phyloP scores from a whole-genome alignment of 176 grass and related monocot species.

The barley (Hordeum vulgare) region DNA sequence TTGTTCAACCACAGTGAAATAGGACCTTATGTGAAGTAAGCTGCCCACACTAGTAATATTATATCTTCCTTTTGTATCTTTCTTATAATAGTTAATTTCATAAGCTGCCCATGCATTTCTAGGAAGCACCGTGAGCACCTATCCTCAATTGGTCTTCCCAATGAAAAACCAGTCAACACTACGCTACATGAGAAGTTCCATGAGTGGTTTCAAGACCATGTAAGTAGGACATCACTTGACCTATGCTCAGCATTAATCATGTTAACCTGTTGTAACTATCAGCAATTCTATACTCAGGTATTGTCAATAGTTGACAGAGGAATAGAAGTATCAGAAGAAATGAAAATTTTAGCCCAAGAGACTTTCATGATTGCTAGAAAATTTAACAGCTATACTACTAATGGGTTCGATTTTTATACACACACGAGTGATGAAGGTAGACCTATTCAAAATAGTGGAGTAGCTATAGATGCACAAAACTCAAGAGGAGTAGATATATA shows the following conservation, averaged over 20 bases:
- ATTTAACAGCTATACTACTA: too few relatives aligned
- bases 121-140: not conserved
- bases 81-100: not conserved
- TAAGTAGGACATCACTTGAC: not conserved
- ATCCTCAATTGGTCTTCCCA: not conserved
- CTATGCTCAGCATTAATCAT: not conserved
- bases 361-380: too few relatives aligned
- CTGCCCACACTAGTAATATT: too few relatives aligned
- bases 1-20: not conserved
- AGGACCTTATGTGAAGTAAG: not conserved
- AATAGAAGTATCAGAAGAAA: too few relatives aligned
- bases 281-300: too few relatives aligned
- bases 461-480: too few relatives aligned
- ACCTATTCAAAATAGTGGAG: too few relatives aligned
- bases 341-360: too few relatives aligned
- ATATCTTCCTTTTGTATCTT: not conserved
- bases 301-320: too few relatives aligned
- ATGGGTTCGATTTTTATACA: too few relatives aligned
- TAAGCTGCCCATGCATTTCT: not conserved
- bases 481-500: too few relatives aligned
- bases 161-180: not conserved
- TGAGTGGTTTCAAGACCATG: conserved; percentile 9
- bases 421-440: too few relatives aligned
- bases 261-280: not conserved
- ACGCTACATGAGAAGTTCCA: not conserved